Evolutionary conservation across 805 yeast genomes (phyloP).

Genomic region (Sungouiella thailandica): DNA sequence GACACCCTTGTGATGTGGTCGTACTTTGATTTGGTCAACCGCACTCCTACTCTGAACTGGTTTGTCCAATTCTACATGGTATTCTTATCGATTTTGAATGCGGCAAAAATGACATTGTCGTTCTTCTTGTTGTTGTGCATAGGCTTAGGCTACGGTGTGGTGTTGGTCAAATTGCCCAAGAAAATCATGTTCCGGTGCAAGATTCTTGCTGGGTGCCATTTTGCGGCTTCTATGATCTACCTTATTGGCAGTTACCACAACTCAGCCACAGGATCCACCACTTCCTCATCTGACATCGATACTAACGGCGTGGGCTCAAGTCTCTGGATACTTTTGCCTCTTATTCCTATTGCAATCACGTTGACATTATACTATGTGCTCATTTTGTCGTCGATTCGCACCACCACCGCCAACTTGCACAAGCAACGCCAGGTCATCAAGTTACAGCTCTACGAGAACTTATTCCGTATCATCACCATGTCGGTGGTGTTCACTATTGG

Average conservation of each 20-base stretch:
- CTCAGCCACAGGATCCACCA: constrained; percentile 21
- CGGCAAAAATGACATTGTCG: constrained; percentile 80
- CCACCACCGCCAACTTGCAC: constrained; percentile 66
- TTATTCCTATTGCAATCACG: constrained; percentile 68
- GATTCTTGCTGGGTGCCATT: constrained; percentile 37
- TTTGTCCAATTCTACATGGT: constrained; percentile 67
- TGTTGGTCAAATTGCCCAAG: constrained; percentile 75
- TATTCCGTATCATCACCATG: constrained; percentile 68
- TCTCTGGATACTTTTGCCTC: constrained; percentile 48
- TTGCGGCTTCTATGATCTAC: constrained; percentile 31
- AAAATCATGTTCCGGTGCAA: constrained; percentile 60
- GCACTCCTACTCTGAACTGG: constrained; percentile 44
- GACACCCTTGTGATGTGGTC: constrained; percentile 91
- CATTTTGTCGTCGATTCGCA: constrained; percentile 66
- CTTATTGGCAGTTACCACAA: constrained; percentile 30
- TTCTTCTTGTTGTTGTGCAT: constrained; percentile 83
- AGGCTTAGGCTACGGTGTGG: constrained; percentile 92
- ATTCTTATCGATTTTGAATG: constrained; percentile 72
- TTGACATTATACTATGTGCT: constrained; percentile 69
- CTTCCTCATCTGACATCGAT: constrained; percentile 44
- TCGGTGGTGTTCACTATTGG: constrained; percentile 66
- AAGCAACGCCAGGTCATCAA: constrained; percentile 91
- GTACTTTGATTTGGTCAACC: constrained; percentile 78
- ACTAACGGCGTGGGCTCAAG: constrained; percentile 50
- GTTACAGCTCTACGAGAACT: constrained; percentile 74